Evolutionary conservation across 176 grass and related monocot species (phyloP).

Genomic region (Oryza longistaminata): DNA sequence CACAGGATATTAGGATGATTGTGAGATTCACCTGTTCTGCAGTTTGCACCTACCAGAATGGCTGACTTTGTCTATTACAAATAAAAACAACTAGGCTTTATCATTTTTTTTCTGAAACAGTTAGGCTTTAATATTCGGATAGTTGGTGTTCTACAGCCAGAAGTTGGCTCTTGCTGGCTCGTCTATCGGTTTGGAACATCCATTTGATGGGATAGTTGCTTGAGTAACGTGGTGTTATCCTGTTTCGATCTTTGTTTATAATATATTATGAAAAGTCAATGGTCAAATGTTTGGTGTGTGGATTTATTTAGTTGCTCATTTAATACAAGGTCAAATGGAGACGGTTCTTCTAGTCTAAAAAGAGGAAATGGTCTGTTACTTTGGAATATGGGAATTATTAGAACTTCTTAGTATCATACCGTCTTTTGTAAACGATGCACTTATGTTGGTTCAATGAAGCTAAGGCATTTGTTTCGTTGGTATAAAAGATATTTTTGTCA

Average conservation of each 20-base stretch:
- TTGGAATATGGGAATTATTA: conserved; percentile 13
- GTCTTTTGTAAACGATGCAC: background rate
- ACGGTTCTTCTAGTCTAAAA: conserved; percentile 3
- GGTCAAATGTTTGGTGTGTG: conserved; percentile 4
- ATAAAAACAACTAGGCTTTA: background rate
- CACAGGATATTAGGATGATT: background rate
- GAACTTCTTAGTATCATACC: background rate
- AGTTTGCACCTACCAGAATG: background rate
- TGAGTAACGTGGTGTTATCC: conserved; percentile 9
- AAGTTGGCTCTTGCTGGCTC: background rate
- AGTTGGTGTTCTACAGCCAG: background rate
- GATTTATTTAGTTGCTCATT: conserved; percentile 23
- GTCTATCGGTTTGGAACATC: conserved; percentile 12
- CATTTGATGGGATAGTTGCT: background rate
- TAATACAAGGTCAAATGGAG: conserved; percentile 16
- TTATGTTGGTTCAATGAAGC: background rate
- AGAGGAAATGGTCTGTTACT: background rate
- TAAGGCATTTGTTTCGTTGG: background rate
- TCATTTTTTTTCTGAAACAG: background rate
- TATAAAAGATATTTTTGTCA: background rate
- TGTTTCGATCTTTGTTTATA: background rate
- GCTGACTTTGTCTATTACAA: background rate
- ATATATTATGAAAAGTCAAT: background rate
- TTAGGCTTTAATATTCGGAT: background rate
- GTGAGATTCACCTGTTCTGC: conserved; percentile 6